Evolutionary conservation across 2,329 filamentous ascomycete genomes (phyloP).

Genomic region (Huntiella moniliformis): DNA sequence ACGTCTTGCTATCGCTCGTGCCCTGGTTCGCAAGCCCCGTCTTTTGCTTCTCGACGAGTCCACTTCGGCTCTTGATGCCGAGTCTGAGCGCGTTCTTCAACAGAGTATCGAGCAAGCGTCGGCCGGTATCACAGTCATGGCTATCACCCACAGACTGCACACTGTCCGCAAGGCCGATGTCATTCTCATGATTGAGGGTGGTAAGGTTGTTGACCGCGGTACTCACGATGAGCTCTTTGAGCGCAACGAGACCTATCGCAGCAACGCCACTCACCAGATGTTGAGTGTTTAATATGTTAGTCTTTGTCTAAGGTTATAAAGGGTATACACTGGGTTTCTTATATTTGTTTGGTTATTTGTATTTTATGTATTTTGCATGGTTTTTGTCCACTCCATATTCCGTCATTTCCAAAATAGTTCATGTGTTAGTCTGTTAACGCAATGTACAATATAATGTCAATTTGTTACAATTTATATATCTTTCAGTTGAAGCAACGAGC

Average conservation of each 20-base stretch:
- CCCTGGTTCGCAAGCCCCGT: conserved; percentile 51
- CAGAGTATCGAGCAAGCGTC: conserved; percentile 42
- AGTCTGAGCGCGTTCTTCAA: conserved; percentile 47
- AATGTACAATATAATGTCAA: too few relatives aligned
- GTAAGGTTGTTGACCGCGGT: conserved; percentile 31
- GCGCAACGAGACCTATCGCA: conserved; percentile 31
- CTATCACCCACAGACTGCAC: conserved; percentile 38
- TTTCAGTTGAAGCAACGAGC: too few relatives aligned
- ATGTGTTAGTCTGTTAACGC: too few relatives aligned
- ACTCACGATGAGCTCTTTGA: conserved; percentile 35
- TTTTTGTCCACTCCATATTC: too few relatives aligned
- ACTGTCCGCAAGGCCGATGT: conserved; percentile 37
- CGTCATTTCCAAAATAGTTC: too few relatives aligned
- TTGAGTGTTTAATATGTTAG: conserved; percentile 14
- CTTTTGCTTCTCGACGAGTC: conserved; percentile 67
- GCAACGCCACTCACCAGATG: conserved; percentile 34
- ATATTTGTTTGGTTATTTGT: not conserved
- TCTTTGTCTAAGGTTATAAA: not conserved
- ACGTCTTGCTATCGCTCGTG: conserved; percentile 58
- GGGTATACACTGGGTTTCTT: not conserved
- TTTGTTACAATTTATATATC: too few relatives aligned
- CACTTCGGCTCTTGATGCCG: conserved; percentile 57
- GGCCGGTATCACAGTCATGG: conserved; percentile 35
- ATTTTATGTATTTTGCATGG: too few relatives aligned
- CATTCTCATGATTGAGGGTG: conserved; percentile 38